Conservation (phyloP, 1,284 basidiomycete genomes). For the Clitocybe nebularis region DNA sequence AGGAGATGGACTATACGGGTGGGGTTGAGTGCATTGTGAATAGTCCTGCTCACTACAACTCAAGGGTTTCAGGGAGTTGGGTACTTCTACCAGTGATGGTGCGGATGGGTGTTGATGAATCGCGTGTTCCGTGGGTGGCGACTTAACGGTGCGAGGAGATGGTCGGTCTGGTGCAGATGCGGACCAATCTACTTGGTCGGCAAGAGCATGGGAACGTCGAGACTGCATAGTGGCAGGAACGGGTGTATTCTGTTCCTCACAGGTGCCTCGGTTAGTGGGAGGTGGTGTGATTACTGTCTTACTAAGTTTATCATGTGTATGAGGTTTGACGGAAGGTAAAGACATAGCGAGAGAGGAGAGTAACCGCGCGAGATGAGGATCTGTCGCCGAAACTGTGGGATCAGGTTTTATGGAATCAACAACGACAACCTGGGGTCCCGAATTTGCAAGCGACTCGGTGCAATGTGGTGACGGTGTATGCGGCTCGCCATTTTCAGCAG, state of each 20-base stretch:
- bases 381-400: slow-evolving; percentile 30
- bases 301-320: slow-evolving; percentile 13
- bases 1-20: slow-evolving; percentile 12
- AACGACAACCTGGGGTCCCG: slow-evolving; percentile 16
- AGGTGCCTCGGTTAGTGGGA: neutral
- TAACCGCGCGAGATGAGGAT: slow-evolving; percentile 69
- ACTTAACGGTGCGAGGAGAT: slow-evolving; percentile 3
- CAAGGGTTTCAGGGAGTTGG: neutral
- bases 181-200: slow-evolving; percentile 22
- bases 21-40: too few relatives aligned
- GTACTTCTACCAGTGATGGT: neutral
- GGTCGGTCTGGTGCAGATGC: slow-evolving; percentile 20
- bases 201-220: slow-evolving; percentile 12
- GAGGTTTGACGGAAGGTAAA: slow-evolving; percentile 34
- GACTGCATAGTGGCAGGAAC: slow-evolving; percentile 19
- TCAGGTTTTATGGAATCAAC: slow-evolving; percentile 14
- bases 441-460: slow-evolving; percentile 24
- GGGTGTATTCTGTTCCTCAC: slow-evolving; percentile 16
- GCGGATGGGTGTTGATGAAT: neutral
- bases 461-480: slow-evolving; percentile 62
- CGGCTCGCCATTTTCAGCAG: slow-evolving; percentile 55
- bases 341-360: slow-evolving; percentile 61
- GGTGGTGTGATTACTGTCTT: slow-evolving; percentile 1
- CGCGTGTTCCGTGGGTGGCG: neutral
- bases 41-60: too few relatives aligned